Evolutionary conservation across 2,329 filamentous ascomycete species (phyloP), one percentile per base, ranked within the genome.

Genomic region (Aspergillus aculeatinus): DNA sequence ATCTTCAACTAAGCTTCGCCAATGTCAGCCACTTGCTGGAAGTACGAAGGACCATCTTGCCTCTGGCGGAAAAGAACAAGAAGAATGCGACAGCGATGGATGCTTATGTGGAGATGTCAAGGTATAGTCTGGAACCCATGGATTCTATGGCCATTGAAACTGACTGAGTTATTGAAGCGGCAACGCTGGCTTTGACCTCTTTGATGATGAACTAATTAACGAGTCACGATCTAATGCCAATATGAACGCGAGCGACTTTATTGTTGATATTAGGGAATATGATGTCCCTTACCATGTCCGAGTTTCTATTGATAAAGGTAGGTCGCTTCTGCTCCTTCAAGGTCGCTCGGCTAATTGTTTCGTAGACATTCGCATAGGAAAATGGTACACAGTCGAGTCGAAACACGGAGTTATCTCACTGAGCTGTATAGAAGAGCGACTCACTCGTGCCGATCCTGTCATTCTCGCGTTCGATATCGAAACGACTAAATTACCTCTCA

Each of bases 401-500:
- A 97, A 96, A 73, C 93, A 98, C 71, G 95, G 96, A 59, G 81
- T 89, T 59, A 89, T 94, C 58, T 90, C 87, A n/a, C 81, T 99
- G 65, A 88, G 83, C 50, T 92, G 90, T 72, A 88, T 98, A 72
- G 90, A 94, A 74, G 92, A 96, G 61, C 88, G 92, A 67, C 83
- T 98, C 51, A 88, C 91, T 62, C 91, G 92, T 77, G 93, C 96
- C 23, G 95, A 99, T 71, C 95, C 95, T 1, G 91, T 98, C n/a
- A 91, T 99, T 21, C 89, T 99, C 84, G 95, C 95, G n/a, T 99
- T 89, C 78, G 95, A 99, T 87, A 99, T 99, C 71, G 95, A 99
- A 78, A 99, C 95, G 2, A 94, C 91, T 5, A 99, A 99, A 73
- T 82, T 95, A 16, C 95, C 96, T 1, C 82, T 99, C 57, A 99